These are phyloP conservation scores for Tricholoma saponaceum DNA, from an alignment of 768 basidiomycete genomes.

Conservation along the genomic window DNA sequence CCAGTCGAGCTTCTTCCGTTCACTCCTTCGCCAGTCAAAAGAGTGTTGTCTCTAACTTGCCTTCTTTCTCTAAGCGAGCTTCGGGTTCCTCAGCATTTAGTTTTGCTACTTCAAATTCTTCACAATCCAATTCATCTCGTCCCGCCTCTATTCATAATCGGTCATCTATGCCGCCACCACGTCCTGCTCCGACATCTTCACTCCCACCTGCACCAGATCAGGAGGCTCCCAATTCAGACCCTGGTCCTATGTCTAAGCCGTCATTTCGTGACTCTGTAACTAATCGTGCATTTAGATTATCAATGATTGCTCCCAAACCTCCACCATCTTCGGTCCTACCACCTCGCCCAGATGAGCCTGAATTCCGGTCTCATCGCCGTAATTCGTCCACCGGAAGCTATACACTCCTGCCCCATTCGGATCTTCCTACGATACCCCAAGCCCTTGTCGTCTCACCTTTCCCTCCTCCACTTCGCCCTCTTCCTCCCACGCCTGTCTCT, in stretches of 20 bases:
- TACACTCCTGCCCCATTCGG: constrained; percentile 31
- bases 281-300: constrained; percentile 54
- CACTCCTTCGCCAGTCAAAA: constrained; percentile 34
- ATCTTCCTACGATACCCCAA: constrained; percentile 40
- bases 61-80: constrained; percentile 50
- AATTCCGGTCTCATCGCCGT: constrained; percentile 25
- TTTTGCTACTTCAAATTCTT: constrained; percentile 35
- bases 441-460: constrained; percentile 8
- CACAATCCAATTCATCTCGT: constrained; percentile 32
- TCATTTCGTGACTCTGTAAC: constrained; percentile 56
- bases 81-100: constrained; percentile 49
- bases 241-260: constrained; percentile 23
- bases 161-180: constrained; percentile 64
- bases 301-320: constrained; percentile 58
- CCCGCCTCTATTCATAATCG: constrained; percentile 44
- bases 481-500: constrained; percentile 14
- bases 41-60: constrained; percentile 41
- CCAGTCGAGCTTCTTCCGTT: constrained; percentile 34
- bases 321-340: constrained; percentile 60
- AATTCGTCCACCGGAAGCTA: constrained; percentile 35
- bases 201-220: constrained; percentile 58
- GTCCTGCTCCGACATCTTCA: constrained; percentile 67
- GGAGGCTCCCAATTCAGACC: constrained; percentile 18
- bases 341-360: constrained; percentile 61
- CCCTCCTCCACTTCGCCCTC: constrained; percentile 15